Conservation (phyloP, 805 yeast species). For the Spathaspora sp. region DNA sequence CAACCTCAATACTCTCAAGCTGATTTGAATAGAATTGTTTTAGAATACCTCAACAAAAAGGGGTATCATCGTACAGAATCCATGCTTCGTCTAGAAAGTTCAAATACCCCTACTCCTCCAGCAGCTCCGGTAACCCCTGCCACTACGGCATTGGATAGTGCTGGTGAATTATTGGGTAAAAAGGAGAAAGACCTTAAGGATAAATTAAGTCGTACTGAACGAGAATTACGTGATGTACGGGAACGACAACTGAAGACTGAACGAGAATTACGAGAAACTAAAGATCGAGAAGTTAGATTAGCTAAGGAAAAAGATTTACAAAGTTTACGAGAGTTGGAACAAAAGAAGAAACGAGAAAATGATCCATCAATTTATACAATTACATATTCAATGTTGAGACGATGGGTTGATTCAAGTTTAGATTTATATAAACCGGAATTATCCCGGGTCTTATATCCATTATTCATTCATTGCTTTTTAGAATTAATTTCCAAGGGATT, state of each 20-base stretch:
- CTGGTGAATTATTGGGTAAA: slow-evolving; percentile 22
- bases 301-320: slow-evolving; percentile 39
- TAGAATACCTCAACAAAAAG: slow-evolving; percentile 88
- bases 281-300: slow-evolving; percentile 34
- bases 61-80: slow-evolving; percentile 95
- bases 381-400: slow-evolving; percentile 75
- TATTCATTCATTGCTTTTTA: slow-evolving; percentile 85
- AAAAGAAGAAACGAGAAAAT: slow-evolving; percentile 42
- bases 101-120: slow-evolving; percentile 55
- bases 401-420: slow-evolving; percentile 88
- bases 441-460: slow-evolving; percentile 78
- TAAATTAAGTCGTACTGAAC: slow-evolving; percentile 21
- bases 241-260: slow-evolving; percentile 32
- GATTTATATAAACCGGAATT: slow-evolving; percentile 91
- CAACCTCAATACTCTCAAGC: slow-evolving; percentile 66
- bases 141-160: slow-evolving; percentile 30
- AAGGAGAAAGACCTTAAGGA: slow-evolving; percentile 27
- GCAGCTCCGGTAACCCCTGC: slow-evolving; percentile 48
- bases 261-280: slow-evolving; percentile 34
- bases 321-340: slow-evolving; percentile 39
- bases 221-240: slow-evolving; percentile 33
- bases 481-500: slow-evolving; percentile 69
- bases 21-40: slow-evolving; percentile 85
- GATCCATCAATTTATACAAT: slow-evolving; percentile 71
- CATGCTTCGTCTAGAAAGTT: slow-evolving; percentile 82